A percentile compares a stretch with the other conserved stretches of the same genome.
Evolutionary conservation across 768 basidiomycete genomes (phyloP).

Genomic region (Cubamyces sp.): DNA sequence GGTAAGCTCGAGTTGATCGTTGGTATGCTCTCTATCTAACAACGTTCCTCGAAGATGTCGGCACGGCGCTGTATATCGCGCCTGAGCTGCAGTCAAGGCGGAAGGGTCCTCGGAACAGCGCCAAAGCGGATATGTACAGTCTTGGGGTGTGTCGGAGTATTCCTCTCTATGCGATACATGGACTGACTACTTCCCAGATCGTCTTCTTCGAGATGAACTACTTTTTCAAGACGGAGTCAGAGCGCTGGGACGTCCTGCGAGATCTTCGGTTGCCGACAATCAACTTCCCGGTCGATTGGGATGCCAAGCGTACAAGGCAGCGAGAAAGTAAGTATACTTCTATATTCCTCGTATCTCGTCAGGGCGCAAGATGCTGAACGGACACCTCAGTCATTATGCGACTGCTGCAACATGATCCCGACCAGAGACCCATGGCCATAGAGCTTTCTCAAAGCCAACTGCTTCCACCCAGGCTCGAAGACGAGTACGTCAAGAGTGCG

Average conservation of each 20-base stretch:
- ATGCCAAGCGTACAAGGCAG: slow-evolving; percentile 59
- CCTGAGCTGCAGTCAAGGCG: slow-evolving; percentile 80
- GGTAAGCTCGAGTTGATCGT: slow-evolving; percentile 43
- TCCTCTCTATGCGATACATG: background rate
- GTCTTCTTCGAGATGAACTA: slow-evolving; percentile 99
- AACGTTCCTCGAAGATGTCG: slow-evolving; percentile 61
- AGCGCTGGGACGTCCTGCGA: slow-evolving; percentile 83
- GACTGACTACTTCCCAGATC: slow-evolving; percentile 51
- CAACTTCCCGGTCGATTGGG: slow-evolving; percentile 80
- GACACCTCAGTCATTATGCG: slow-evolving; percentile 67
- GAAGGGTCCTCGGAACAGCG: slow-evolving; percentile 70
- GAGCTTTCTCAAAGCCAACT: slow-evolving; percentile 81
- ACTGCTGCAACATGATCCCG: slow-evolving; percentile 82
- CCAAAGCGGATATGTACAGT: slow-evolving; percentile 94
- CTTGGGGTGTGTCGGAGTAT: slow-evolving; percentile 64
- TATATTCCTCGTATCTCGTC: background rate
- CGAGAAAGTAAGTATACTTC: slow-evolving; percentile 61
- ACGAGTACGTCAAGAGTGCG: slow-evolving; percentile 85
- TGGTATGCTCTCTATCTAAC: background rate
- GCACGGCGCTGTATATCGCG: slow-evolving; percentile 90
- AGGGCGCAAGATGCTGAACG: background rate
- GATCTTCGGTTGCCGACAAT: slow-evolving; percentile 74
- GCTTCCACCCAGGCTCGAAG: slow-evolving; percentile 76
- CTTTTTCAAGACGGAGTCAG: slow-evolving; percentile 76
- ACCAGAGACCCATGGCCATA: slow-evolving; percentile 76